A percentile compares a stretch with the other conserved stretches of the same genome.
Evolutionary conservation across 345 rosid genomes (phyloP).

Genomic region (Brassica carinata): DNA sequence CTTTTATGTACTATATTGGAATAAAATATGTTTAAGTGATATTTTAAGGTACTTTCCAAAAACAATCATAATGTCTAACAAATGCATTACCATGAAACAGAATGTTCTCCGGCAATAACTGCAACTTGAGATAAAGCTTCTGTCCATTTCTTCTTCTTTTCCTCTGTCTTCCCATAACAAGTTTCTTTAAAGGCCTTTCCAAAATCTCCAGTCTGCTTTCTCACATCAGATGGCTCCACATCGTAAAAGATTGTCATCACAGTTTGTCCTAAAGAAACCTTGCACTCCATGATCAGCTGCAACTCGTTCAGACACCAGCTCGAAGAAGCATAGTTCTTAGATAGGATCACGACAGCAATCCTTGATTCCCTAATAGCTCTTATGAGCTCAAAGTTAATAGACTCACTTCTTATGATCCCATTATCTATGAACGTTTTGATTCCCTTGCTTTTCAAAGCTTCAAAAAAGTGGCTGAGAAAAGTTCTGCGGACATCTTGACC

Average conservation of each 20-base stretch:
- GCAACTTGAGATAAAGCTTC: no score
- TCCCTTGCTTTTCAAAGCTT: background rate
- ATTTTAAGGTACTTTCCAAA: no score
- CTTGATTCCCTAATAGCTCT: background rate
- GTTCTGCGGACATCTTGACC: no score
- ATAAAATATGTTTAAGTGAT: no score
- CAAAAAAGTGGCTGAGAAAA: no score
- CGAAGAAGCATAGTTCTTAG: background rate
- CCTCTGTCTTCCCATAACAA: background rate
- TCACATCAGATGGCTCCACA: background rate
- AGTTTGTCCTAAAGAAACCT: background rate
- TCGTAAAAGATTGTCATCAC: background rate
- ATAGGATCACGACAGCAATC: background rate
- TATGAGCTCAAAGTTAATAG: background rate
- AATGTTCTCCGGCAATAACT: no score
- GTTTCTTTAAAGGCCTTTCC: background rate
- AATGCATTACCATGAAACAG: no score
- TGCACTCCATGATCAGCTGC: background rate
- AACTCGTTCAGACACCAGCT: background rate
- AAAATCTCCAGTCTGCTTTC: background rate
- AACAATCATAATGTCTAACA: no score
- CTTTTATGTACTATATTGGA: no score
- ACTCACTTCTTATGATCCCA: background rate
- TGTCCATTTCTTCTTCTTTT: no score
- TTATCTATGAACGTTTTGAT: background rate